phyloP scores from a whole-genome alignment of 2,329 filamentous ascomycete genomes.

The Huntiella decipiens region DNA sequence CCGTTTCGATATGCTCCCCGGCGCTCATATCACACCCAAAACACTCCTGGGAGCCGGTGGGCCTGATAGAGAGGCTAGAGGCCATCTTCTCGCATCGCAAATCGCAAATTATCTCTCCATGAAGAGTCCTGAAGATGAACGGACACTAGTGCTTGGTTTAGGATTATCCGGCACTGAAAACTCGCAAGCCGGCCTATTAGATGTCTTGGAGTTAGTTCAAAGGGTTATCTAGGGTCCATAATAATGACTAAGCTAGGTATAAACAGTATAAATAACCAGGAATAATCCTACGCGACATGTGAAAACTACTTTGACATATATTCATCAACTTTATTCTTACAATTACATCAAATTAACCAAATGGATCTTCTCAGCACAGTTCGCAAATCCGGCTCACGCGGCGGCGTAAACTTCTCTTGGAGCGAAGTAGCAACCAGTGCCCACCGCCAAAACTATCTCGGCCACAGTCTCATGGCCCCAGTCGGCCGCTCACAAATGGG shows the following conservation, averaged over 20 bases:
- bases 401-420: conserved; percentile 93
- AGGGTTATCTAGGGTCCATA: conserved; percentile 24
- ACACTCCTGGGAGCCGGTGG: conserved; percentile 73
- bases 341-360: conserved; percentile 1
- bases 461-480: conserved; percentile 79
- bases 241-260: conserved; percentile 14
- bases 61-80: conserved; percentile 59
- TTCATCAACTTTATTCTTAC: too few relatives aligned
- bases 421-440: conserved; percentile 72
- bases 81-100: conserved; percentile 76
- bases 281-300: too few relatives aligned
- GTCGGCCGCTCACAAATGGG: conserved; percentile 84
- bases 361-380: conserved; percentile 94
- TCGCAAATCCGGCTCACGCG: conserved; percentile 76
- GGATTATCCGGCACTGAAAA: conserved; percentile 33
- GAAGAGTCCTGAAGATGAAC: conserved; percentile 44
- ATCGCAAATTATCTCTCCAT: conserved; percentile 64
- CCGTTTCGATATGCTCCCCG: conserved; percentile 38
- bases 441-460: conserved; percentile 79
- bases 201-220: conserved; percentile 43
- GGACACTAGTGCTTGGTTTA: conserved; percentile 42
- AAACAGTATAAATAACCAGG: background rate
- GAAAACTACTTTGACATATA: too few relatives aligned
- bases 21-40: conserved; percentile 65
- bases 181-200: conserved; percentile 40